These are phyloP conservation scores for Avena sativa DNA, from an alignment of 176 grass and related monocot species.

Conservation along the genomic window DNA sequence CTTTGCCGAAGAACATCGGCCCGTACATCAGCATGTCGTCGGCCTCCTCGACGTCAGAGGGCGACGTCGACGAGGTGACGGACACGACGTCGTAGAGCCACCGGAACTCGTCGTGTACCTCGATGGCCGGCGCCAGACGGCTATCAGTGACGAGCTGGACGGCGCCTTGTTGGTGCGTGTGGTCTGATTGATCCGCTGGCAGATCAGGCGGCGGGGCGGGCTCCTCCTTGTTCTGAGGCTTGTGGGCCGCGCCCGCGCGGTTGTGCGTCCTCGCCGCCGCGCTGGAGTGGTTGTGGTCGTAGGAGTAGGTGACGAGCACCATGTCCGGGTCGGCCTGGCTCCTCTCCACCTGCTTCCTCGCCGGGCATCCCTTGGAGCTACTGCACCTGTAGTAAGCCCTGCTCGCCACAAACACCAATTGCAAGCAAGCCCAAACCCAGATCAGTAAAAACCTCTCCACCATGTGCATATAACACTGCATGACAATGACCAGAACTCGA, in stretches of 20 bases:
- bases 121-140: slow-evolving; percentile 18
- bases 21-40: slow-evolving; percentile 62
- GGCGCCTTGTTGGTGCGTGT: slow-evolving; percentile 21
- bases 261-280: slow-evolving; percentile 45
- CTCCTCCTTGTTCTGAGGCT: slow-evolving; percentile 32
- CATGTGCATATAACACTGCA: neutral
- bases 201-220: neutral
- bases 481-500: neutral
- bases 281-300: slow-evolving; percentile 83
- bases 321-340: slow-evolving; percentile 61
- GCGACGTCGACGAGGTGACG: slow-evolving; percentile 57
- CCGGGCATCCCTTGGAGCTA: slow-evolving; percentile 93
- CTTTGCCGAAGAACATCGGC: slow-evolving; percentile 58
- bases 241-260: slow-evolving; percentile 38
- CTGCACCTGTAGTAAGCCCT: slow-evolving; percentile 94
- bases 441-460: slow-evolving; percentile 37
- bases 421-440: neutral
- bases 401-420: neutral
- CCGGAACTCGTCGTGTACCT: slow-evolving; percentile 73
- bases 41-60: slow-evolving; percentile 44
- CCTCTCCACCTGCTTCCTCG: slow-evolving; percentile 91
- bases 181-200: slow-evolving; percentile 31
- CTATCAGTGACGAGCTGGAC: slow-evolving; percentile 8
- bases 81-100: slow-evolving; percentile 75
- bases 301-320: slow-evolving; percentile 84